Evolutionary conservation across 169 alveolate species (phyloP).

Genomic region (Cryptosporidium sp.): DNA sequence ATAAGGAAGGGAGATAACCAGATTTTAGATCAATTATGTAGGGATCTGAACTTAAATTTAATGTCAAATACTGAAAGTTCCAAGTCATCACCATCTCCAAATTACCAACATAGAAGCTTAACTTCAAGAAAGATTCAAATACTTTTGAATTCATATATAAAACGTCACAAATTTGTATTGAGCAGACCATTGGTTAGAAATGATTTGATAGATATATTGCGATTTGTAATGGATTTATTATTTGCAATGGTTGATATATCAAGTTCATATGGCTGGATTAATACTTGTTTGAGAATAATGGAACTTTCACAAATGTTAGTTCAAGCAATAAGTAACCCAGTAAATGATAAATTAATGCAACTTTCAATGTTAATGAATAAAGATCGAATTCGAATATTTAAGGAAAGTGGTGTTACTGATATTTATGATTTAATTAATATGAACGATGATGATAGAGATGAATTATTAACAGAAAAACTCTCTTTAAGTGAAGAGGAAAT

Average conservation of each 20-base stretch:
- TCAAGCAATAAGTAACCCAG: conserved; percentile 93
- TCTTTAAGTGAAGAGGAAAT: conserved; percentile 86
- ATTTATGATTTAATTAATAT: conserved; percentile 93
- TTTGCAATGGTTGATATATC: conserved; percentile 98
- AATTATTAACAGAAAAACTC: conserved; percentile 80
- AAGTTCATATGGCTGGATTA: conserved; percentile 94
- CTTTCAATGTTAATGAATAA: conserved; percentile 1
- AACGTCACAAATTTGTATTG: conserved; percentile 15
- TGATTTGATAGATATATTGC: conserved; percentile 81
- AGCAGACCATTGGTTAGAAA: conserved; percentile 8
- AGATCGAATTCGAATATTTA: conserved; percentile 9
- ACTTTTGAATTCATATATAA: conserved; percentile 34
- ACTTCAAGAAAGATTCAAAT: conserved; percentile 23
- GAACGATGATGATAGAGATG: conserved; percentile 95
- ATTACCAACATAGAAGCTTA: background rate
- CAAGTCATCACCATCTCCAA: background rate
- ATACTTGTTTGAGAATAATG: conserved; percentile 96
- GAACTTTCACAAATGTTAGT: conserved; percentile 96
- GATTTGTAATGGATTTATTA: conserved; percentile 86
- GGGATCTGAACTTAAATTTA: background rate
- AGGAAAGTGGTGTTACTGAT: conserved; percentile 88
- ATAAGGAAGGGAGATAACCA: conserved; percentile 43
- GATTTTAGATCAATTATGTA: background rate
- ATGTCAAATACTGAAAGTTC: background rate
- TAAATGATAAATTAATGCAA: conserved; percentile 87